These are phyloP conservation scores for Diplodia corticola DNA, from an alignment of 2,329 filamentous ascomycete genomes.

Conservation along the genomic window DNA sequence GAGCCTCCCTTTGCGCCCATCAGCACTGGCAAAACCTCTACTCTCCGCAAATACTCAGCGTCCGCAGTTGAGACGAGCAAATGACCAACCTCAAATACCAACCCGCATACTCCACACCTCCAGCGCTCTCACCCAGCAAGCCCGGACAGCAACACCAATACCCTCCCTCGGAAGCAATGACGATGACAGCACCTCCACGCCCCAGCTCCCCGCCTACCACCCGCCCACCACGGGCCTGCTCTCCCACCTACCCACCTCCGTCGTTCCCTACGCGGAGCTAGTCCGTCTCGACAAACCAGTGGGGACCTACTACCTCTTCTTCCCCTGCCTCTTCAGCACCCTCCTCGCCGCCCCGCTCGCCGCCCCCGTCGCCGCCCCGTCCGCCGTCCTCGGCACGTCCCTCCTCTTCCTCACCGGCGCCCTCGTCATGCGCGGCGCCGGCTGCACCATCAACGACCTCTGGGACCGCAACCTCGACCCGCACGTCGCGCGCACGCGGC, in stretches of 20 bases:
- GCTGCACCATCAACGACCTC: conserved; percentile 87
- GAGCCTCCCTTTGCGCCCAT: not conserved
- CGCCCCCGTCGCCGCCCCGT: conserved; percentile 60
- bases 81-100: not conserved
- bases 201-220: conserved; percentile 50
- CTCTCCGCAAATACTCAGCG: not conserved
- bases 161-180: too few species aligned
- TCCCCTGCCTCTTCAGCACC: conserved; percentile 82
- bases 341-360: conserved; percentile 74
- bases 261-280: conserved; percentile 80
- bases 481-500: conserved; percentile 71
- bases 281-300: conserved; percentile 78
- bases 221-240: conserved; percentile 72
- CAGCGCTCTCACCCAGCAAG: not conserved
- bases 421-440: conserved; percentile 82
- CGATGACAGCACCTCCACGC: not conserved
- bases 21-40: not conserved
- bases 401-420: conserved; percentile 73
- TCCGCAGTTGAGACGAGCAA: not conserved
- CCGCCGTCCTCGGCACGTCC: conserved; percentile 63
- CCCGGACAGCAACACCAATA: not conserved
- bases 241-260: conserved; percentile 65
- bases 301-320: conserved; percentile 82
- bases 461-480: conserved; percentile 88
- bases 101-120: conserved; percentile 12